phyloP scores from a whole-genome alignment of 225 moss, liverwort and hornwort species.

The Straminergon stramineum region DNA sequence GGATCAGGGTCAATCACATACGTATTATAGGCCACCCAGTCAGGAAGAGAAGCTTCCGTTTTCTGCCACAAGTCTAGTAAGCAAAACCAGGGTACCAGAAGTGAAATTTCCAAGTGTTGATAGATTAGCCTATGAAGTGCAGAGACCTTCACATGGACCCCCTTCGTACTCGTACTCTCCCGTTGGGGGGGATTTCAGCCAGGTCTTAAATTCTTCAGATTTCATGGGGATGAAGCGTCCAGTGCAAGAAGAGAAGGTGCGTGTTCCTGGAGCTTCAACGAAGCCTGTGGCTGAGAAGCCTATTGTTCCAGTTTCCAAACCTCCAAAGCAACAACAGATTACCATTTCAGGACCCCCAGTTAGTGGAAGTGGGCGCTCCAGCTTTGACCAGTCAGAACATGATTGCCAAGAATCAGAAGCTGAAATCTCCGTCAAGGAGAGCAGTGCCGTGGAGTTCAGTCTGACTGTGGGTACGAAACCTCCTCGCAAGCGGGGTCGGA shows the following conservation, averaged over 20 bases:
- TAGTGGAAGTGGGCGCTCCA: constrained; percentile 46
- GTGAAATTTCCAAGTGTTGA: constrained; percentile 6
- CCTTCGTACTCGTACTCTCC: constrained; percentile 9
- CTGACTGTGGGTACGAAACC: constrained; percentile 62
- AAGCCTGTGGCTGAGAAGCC: constrained; percentile 27
- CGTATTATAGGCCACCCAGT: constrained; percentile 13
- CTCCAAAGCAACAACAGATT: constrained; percentile 30
- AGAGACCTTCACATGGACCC: constrained; percentile 6
- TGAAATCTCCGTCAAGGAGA: constrained; percentile 72
- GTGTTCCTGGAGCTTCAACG: background rate
- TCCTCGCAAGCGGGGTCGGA: constrained; percentile 84
- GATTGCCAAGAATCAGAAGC: constrained; percentile 82
- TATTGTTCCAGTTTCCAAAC: constrained; percentile 1
- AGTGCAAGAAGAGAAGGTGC: constrained; percentile 22
- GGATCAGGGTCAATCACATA: constrained; percentile 14
- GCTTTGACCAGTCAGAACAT: constrained; percentile 62
- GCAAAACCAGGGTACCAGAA: constrained; percentile 20
- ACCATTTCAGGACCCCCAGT: constrained; percentile 31
- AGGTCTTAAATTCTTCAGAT: constrained; percentile 11
- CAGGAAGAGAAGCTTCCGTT: constrained; percentile 31
- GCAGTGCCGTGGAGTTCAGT: constrained; percentile 46
- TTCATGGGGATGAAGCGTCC: constrained; percentile 16
- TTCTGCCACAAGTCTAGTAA: constrained; percentile 26
- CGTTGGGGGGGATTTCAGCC: constrained; percentile 13
- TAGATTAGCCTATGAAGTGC: constrained; percentile 12